phyloP scores from a whole-genome alignment of 495 filamentous ascomycete species.

The Talaromyces ruber region DNA sequence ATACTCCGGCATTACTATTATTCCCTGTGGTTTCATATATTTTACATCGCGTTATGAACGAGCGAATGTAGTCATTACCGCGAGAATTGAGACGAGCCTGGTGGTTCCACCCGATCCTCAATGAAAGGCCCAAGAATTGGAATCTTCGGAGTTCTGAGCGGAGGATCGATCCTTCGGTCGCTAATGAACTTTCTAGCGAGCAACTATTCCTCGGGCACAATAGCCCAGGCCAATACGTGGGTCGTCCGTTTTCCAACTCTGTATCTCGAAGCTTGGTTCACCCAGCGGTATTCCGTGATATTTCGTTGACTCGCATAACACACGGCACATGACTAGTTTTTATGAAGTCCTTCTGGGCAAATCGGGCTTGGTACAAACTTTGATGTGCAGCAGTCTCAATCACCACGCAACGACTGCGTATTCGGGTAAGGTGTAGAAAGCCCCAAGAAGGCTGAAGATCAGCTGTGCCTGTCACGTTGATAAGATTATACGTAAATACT shows the following conservation, averaged over 20 bases:
- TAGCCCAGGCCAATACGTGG: not conserved
- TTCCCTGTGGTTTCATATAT: not conserved
- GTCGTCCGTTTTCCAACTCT: not conserved
- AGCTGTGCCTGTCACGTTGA: not conserved
- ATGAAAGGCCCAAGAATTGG: too few relatives aligned
- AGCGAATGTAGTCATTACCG: not conserved
- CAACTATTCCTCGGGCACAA: not conserved
- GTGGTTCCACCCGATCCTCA: not conserved
- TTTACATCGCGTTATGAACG: not conserved
- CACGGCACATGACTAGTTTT: not conserved
- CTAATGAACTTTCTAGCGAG: not conserved
- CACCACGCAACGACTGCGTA: not conserved
- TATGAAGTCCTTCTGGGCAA: not conserved
- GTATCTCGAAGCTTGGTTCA: not conserved
- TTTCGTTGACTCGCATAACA: not conserved
- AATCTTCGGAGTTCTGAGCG: not conserved
- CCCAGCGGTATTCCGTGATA: not conserved
- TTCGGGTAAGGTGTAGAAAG: not conserved
- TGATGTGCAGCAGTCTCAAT: not conserved
- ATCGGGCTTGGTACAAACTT: not conserved
- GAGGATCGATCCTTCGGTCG: not conserved
- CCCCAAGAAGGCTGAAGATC: not conserved
- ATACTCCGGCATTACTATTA: not conserved
- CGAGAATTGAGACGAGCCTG: not conserved
- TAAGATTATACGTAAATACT: not conserved